Base-by-base conservation (phyloP, 2,329 filamentous ascomycete genomes). In the Fusarium sp. region DNA sequence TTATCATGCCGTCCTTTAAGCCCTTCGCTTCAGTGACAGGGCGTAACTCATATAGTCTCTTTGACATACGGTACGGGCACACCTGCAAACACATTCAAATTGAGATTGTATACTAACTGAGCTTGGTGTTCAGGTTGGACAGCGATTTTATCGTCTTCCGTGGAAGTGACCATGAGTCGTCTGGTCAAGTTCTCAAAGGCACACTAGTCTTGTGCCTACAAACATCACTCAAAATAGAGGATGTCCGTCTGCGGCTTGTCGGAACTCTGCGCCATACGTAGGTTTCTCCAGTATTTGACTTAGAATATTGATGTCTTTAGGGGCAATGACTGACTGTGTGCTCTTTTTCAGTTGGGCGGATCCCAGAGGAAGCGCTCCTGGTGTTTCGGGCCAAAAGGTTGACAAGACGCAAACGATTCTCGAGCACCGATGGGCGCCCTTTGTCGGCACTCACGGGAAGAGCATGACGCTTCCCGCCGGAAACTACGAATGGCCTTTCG, bases 401-500 rank as follows among this genome's bases (percentile, higher is more conserved):
- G 88, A 90, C 75, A 86, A 84, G 72, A 85, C 84, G 11, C 82
- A 81, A 31, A 82, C 82, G 21, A 89, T 95, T 67, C 87, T 92
- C 74, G 87, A 88, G 68, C 89, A 93, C 79, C 86, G 86, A 67
- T 94, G 91, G 91, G 73, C 83, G 10, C 86, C 87, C 24, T 93
- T 95, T 74, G 85, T 89, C 39, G 83, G 85, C 58, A 78, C 78
- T 9, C 82, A 83, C n/a, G 85, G 86, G 66, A 86, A 84, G 77
- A 88, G 86, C 73, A 84, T 84, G 68, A 85, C 86, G 9, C 82
- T 95, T 26, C 84, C 86, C 7, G 88, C 91, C 26, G 92, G 92
- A 66, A 95, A 95, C 79, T 93, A 96, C 80, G 92, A 94, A 78
- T 95, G 92, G 82, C 92, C 92, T 0, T 95, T 96, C 77, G 89